Base-by-base conservation (phyloP, 1,284 basidiomycete genomes). In the Ustilago crameri region DNA sequence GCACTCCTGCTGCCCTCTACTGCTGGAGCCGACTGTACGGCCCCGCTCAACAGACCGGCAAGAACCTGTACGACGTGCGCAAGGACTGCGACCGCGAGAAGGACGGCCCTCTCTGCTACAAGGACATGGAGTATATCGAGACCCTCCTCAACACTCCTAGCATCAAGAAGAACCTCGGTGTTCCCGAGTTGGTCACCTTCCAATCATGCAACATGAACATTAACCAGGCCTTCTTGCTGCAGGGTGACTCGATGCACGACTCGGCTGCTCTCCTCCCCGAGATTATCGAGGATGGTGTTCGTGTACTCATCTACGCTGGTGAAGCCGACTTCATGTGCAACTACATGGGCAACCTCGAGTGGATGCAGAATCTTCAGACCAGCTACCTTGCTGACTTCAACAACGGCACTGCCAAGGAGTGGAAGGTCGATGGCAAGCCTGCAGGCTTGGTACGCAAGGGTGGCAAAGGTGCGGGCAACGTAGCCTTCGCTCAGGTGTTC, bases 251-350 rank as follows among this genome's bases (percentile, higher is more conserved):
- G 14, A 89, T 90, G 87, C 90, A 90, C 83, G 90, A 93, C 84
- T 88, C 89, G 43, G 90, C 91, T 7, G 84, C 84, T 18, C 86
- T 94, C 7, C 86, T 95, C 12, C 89, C 91, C 15, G 88, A 89
- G 43, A 85, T 95, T 9, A 86, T 95, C 53, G 87, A 91, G 56
- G 88, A 88, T 61, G 91, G 91, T 41, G 86, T 94, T 49, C 86
- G 91, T 56, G 85, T 95, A 34, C 85, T 94, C 38, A 89, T 93
- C 35, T 94, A 93, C 78, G 91, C 91, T 55, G 92, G 91, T 23
- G 90, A 91, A 76, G 89, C 91, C 86, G 93, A 94, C 84, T 89
- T 90, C 85, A 90, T 84, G 76, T 82, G 81, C 67, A 76, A 78
- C 64, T 74, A 66, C 51, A 76, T 77, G 48, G 81, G 81, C 51